A percentile compares a stretch with the other conserved stretches of the same genome.
phyloP scores from a whole-genome alignment of 768 basidiomycete genomes.

The Amanita subjunquillea region DNA sequence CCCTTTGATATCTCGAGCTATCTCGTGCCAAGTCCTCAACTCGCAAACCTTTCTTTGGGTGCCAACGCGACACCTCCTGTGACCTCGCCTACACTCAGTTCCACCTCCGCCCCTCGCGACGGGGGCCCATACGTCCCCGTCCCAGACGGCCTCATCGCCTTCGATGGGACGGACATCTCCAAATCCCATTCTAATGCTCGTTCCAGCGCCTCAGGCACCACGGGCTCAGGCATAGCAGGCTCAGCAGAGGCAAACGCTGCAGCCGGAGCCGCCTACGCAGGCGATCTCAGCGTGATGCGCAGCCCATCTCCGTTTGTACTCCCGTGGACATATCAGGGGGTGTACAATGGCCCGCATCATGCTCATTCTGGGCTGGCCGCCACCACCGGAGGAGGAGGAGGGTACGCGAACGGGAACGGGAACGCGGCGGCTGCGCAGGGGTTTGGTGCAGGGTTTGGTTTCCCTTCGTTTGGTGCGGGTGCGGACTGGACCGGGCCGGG shows the following conservation, averaged over 20 bases:
- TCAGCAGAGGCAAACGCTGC: not conserved
- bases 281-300: conserved; percentile 1
- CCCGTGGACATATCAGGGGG: conserved; percentile 1
- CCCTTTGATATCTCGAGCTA: conserved; percentile 20
- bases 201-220: not conserved
- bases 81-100: not conserved
- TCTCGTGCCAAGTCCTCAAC: not conserved
- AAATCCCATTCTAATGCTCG: not conserved
- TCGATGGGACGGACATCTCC: conserved; percentile 14
- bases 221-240: not conserved
- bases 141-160: conserved; percentile 20
- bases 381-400: too few relatives aligned
- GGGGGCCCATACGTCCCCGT: conserved; percentile 5
- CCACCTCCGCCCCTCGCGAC: not conserved
- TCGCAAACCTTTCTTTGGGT: not conserved
- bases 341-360: not conserved
- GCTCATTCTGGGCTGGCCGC: not conserved
- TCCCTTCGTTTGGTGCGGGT: not conserved
- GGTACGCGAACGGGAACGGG: not conserved
- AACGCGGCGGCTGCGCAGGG: not conserved
- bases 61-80: not conserved
- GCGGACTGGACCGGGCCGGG: not conserved
- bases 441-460: not conserved
- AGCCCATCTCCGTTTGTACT: not conserved
- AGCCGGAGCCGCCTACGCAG: not conserved